Evolutionary conservation across 2,329 filamentous ascomycete genomes (phyloP).

Genomic region (Talaromyces amestolkiae): DNA sequence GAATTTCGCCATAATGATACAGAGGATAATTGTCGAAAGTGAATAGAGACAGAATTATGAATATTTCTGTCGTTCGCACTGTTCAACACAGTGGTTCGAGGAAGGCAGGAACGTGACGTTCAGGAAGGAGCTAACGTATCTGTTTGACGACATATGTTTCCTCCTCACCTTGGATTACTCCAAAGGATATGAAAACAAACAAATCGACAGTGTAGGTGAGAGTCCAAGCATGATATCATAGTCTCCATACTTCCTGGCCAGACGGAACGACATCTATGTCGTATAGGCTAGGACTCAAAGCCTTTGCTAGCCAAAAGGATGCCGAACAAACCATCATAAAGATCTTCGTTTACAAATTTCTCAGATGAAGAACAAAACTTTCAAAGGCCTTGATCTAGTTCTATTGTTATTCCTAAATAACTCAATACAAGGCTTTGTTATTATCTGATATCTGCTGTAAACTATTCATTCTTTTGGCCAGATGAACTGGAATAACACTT

Average conservation of each 20-base stretch:
- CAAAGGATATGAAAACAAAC: neutral
- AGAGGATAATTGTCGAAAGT: neutral
- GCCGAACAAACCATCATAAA: no score
- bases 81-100: neutral
- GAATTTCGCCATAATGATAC: constrained; percentile 18
- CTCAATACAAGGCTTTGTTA: no score
- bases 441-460: no score
- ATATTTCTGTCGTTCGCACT: neutral
- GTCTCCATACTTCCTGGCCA: neutral
- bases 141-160: neutral
- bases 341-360: neutral
- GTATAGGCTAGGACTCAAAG: neutral
- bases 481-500: no score
- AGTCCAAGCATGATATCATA: neutral
- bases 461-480: no score
- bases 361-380: neutral
- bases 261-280: neutral
- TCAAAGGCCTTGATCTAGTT: neutral
- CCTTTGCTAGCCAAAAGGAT: neutral
- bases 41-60: neutral
- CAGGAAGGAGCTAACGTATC: neutral
- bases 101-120: neutral
- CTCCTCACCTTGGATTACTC: neutral
- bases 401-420: no score
- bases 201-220: neutral